Conservation (phyloP, 306 rosid species). For the Cucurbita maxima region DNA sequence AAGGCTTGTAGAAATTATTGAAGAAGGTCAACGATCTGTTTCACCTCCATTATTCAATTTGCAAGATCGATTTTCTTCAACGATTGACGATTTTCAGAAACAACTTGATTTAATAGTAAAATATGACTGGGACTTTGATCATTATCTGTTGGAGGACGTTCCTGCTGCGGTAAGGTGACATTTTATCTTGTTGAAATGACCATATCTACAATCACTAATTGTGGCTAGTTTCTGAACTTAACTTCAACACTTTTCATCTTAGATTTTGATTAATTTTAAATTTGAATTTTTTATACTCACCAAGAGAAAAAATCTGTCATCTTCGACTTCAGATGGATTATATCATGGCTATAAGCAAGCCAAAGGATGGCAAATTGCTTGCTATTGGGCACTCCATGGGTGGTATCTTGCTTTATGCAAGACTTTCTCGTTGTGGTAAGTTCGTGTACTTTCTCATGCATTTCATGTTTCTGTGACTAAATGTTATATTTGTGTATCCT, state of each 20-base stretch:
- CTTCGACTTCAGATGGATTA: constrained; percentile 58
- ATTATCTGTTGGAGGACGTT: constrained; percentile 86
- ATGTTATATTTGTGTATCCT: not conserved
- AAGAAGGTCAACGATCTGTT: constrained; percentile 84
- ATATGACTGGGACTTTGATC: constrained; percentile 96
- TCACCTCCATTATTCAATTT: constrained; percentile 74
- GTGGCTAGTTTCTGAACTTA: constrained; percentile 3
- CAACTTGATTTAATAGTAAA: constrained; percentile 91
- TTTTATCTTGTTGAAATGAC: constrained; percentile 36
- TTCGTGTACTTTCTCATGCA: constrained; percentile 8
- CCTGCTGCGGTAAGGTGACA: constrained; percentile 98
- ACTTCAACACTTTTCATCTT: not conserved
- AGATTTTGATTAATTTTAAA: not conserved
- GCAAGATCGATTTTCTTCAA: constrained; percentile 69
- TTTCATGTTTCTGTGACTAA: not conserved
- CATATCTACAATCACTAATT: constrained; percentile 1
- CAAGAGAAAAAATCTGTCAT: constrained; percentile 11
- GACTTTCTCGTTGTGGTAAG: constrained; percentile 76
- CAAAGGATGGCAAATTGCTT: constrained; percentile 87
- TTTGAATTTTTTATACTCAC: not conserved
- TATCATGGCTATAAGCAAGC: constrained; percentile 53
- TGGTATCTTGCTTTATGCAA: constrained; percentile 82
- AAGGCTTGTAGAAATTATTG: constrained; percentile 66
- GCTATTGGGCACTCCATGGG: constrained; percentile 99
- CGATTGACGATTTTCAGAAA: constrained; percentile 86